Conservation (phyloP, 768 basidiomycete genomes). For the Tricholoma furcatifolium region DNA sequence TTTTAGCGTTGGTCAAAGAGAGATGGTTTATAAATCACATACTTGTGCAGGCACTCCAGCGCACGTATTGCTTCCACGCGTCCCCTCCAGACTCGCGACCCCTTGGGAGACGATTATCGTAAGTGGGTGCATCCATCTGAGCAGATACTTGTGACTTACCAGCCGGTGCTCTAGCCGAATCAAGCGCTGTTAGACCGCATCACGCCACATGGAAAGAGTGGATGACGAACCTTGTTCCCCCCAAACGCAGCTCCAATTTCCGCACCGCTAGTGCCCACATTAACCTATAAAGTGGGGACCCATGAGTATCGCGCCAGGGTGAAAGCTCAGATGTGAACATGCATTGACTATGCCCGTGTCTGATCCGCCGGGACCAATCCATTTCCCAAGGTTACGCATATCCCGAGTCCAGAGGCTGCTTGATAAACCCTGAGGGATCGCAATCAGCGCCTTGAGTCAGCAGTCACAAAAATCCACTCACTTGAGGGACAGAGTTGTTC, state of each 20-base stretch:
- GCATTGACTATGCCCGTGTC: conserved; percentile 94
- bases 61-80: conserved; percentile 97
- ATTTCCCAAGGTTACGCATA: conserved; percentile 80
- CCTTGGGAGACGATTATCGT: conserved; percentile 40
- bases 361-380: conserved; percentile 87
- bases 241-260: conserved; percentile 85
- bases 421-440: conserved; percentile 63
- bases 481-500: conserved; percentile 89
- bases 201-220: conserved; percentile 16
- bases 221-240: conserved; percentile 74
- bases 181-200: conserved; percentile 17
- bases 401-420: conserved; percentile 91
- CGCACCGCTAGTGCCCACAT: conserved; percentile 59
- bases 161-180: conserved; percentile 69
- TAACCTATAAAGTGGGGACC: conserved; percentile 37
- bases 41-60: conserved; percentile 88
- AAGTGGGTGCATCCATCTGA: background rate
- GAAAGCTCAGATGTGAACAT: conserved; percentile 28
- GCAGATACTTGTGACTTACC: conserved; percentile 43
- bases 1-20: background rate
- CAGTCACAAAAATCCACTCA: conserved; percentile 22
- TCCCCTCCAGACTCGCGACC: conserved; percentile 97
- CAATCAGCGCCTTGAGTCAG: conserved; percentile 13
- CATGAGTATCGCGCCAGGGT: conserved; percentile 7
- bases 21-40: conserved; percentile 13